Base-by-base conservation (phyloP, 768 basidiomycete genomes). In the Favolaschia claudopus region DNA sequence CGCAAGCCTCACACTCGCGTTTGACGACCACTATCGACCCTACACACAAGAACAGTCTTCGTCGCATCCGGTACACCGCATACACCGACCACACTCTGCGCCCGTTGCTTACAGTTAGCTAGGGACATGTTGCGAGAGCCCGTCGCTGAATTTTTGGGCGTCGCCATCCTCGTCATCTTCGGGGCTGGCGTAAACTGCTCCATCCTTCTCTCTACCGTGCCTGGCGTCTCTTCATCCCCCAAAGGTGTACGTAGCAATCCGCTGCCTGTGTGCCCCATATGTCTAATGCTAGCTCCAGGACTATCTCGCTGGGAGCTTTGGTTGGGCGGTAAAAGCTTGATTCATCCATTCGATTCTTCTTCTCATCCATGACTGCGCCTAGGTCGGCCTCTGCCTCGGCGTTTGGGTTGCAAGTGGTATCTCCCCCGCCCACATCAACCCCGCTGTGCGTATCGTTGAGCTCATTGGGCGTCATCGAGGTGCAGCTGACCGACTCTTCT, bases 141-240 rank as follows among this genome's bases (percentile, higher is more conserved):
- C 2, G 45, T 64, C 25, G 62, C 62, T 3, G 58, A 64, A 36
- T 81, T 82, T 60, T 59, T 81, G 38, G 82, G 81, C 28, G 75
- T 77, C 10, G 76, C 77, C 70, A 71, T 83, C 27, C 72, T 82
- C 22, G 61, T 81, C 55, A 72, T 82, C 52, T 78, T 82, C 47
- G 82, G 82, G 10, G 72, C 74, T n/a, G 82, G 78, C 47, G 74
- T 73, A 24, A 69, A 76, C 52, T 79, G 77, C 59, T 81, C 82
- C 63, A 73, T 72, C 19, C 71, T 74, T 29, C 66, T 83, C 24
- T 79, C 79, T 12, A 68, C 70, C n/a, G 72, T 63, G 38, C 7
- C 74, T 1, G 64, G 62, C 1, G 78, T 82, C 24, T 57, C 78
- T 10, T 63, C 78, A 3, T 69, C 70, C 24, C 73, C 75, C 8